Percentiles rank a stretch among this genome's conserved stretches.
phyloP scores from a whole-genome alignment of 495 filamentous ascomycete genomes.

The Penicillium bovifimosum region DNA sequence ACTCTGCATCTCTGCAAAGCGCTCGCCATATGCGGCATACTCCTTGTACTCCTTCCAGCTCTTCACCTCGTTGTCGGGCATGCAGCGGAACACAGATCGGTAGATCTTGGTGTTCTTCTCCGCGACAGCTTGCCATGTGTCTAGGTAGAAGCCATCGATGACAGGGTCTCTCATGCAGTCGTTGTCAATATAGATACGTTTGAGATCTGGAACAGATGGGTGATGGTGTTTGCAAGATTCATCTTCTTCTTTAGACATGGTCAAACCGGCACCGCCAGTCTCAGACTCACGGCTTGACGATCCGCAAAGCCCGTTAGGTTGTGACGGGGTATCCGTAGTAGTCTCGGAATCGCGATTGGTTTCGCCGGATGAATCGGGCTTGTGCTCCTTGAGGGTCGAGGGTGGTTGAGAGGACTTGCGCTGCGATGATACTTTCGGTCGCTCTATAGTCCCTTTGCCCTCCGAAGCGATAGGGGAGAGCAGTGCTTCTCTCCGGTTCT shows the following conservation, averaged over 20 bases:
- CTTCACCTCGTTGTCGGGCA: constrained; percentile 91
- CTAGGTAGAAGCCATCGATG: constrained; percentile 74
- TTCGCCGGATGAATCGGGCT: constrained; percentile 46
- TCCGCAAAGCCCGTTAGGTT: constrained; percentile 13
- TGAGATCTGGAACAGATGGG: constrained; percentile 61
- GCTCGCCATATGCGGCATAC: constrained; percentile 69
- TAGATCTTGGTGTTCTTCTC: constrained; percentile 93
- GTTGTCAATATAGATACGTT: constrained; percentile 54
- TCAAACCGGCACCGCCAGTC: constrained; percentile 53
- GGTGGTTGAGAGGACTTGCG: constrained; percentile 16
- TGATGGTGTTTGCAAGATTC: constrained; percentile 41
- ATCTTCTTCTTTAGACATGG: constrained; percentile 37
- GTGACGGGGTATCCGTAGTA: constrained; percentile 11
- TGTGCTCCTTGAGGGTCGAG: constrained; percentile 28
- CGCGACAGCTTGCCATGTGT: constrained; percentile 82
- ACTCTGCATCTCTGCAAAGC: constrained; percentile 68
- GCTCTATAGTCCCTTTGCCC: constrained; percentile 51
- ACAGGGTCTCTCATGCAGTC: constrained; percentile 82
- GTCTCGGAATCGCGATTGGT: constrained; percentile 28
- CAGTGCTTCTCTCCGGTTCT: constrained; percentile 59
- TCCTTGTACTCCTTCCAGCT: constrained; percentile 94
- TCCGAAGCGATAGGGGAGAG: constrained; percentile 53
- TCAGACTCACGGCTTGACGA: constrained; percentile 69
- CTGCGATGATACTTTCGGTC: constrained; percentile 36
- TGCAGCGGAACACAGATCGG: constrained; percentile 89